These are phyloP conservation scores for Hirsutella minnesotensis DNA, from an alignment of 2,329 filamentous ascomycete genomes.

Conservation along the genomic window DNA sequence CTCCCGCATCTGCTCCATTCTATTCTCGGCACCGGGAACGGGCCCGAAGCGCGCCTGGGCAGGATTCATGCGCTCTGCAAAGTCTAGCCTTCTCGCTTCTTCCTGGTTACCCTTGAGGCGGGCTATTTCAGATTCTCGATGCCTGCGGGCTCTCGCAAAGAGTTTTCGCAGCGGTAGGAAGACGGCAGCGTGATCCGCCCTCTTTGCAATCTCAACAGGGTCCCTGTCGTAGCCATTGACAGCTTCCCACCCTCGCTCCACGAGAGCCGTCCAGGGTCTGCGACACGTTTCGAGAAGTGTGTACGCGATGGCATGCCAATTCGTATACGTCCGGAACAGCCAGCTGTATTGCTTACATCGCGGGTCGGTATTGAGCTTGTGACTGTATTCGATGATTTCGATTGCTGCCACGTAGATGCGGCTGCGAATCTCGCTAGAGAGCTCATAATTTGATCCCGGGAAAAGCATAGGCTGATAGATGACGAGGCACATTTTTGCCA, in stretches of 20 bases:
- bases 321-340: conserved; percentile 38
- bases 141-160: conserved; percentile 37
- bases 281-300: conserved; percentile 33
- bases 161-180: conserved; percentile 43
- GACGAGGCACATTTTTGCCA: conserved; percentile 68
- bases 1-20: conserved; percentile 32
- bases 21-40: conserved; percentile 32
- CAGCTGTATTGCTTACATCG: conserved; percentile 34
- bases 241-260: conserved; percentile 38
- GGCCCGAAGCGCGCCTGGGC: conserved; percentile 34
- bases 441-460: conserved; percentile 39
- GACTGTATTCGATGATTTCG: conserved; percentile 60
- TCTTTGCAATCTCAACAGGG: conserved; percentile 30
- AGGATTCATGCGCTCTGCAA: conserved; percentile 31
- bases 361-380: conserved; percentile 50
- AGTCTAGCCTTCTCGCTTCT: conserved; percentile 36
- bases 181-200: conserved; percentile 33
- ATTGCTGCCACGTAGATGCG: conserved; percentile 61
- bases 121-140: conserved; percentile 37
- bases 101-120: conserved; percentile 35
- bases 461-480: conserved; percentile 64
- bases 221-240: conserved; percentile 27
- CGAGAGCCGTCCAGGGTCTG: conserved; percentile 35
- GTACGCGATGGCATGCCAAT: conserved; percentile 40
- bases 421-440: conserved; percentile 52